Evolutionary conservation across 2,329 filamentous ascomycete genomes (phyloP), one percentile per base, ranked within the genome.

Genomic region (Stylonectria norvegica): DNA sequence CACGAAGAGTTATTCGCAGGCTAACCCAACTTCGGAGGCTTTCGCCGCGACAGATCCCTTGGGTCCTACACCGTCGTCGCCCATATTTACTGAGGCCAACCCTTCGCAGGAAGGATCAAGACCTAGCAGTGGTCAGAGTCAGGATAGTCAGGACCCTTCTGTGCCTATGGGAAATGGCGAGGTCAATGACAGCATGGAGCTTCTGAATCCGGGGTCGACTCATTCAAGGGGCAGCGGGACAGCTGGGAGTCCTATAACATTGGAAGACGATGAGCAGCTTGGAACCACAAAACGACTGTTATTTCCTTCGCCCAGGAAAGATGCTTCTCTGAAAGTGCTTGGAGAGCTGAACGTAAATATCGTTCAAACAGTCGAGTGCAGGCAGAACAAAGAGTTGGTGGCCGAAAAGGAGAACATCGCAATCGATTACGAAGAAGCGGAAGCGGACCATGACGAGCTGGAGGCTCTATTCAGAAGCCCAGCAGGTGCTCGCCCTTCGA

Each of bases 271-370:
- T 10, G 61, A 68, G n/a, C 62, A 66, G 10, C 61, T 73, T 14
- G 78, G 76, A 22, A 65, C 60, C 36, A 89, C 85, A 1, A 75
- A 85, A 45, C 75, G 88, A 42, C 64, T 90, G 3, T 71, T 93
- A 1, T 93, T 93, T 56, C 85, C 87, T 1, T 89, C 85, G 0
- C 86, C 86, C 2, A 75, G 81, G 30, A 85, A 84, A 49, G 76
- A 80, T 20, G 78, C 75, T 23, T 71, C 78, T 32, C 66, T 74
- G 1, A 87, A 81, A 57, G 74, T 78, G 16, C 69, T 87, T 3
- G 74, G 76, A 34, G 78, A 83, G 52, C 60, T 79, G 28, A 64
- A 71, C 11, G 66, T 74, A 12, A 83, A 82, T 50, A 59, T 72
- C 36, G 66, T 76, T 29, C 69, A 73, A 43, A 67, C 69, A 4